Conservation (phyloP, 192 early-diverging fungal species). For the Tieghemiomyces parasiticus region DNA sequence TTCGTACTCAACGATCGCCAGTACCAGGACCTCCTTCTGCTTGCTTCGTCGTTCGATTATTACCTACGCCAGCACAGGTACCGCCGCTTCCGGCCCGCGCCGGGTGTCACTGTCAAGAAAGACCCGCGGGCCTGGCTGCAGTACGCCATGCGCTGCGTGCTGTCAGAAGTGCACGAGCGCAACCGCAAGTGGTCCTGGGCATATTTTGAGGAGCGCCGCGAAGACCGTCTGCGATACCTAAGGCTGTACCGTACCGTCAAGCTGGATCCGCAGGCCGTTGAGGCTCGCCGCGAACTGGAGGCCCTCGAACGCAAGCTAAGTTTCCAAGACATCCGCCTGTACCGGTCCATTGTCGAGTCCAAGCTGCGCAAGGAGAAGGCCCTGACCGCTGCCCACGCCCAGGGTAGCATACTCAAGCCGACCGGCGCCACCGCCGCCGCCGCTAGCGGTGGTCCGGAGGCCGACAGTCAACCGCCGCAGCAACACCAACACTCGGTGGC, state of each 20-base stretch:
- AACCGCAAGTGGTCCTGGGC: slow-evolving; percentile 75
- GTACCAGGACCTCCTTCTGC: slow-evolving; percentile 60
- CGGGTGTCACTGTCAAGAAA: slow-evolving; percentile 59
- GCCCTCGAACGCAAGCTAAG: slow-evolving; percentile 59
- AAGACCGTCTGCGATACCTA: slow-evolving; percentile 65
- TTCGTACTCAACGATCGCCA: slow-evolving; percentile 87
- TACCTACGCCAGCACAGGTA: slow-evolving; percentile 72
- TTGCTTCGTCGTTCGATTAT: slow-evolving; percentile 71
- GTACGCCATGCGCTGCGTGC: slow-evolving; percentile 58
- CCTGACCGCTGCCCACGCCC: no score
- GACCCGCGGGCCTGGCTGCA: slow-evolving; percentile 76
- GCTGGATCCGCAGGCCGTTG: slow-evolving; percentile 24
- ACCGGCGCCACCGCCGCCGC: no score
- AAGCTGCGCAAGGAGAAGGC: slow-evolving; percentile 59
- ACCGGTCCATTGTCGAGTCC: slow-evolving; percentile 58
- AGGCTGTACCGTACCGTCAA: slow-evolving; percentile 51
- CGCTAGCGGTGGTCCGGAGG: no score
- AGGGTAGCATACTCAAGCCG: no score
- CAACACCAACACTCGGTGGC: slow-evolving; percentile 6
- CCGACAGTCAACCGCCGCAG: no score
- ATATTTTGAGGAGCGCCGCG: slow-evolving; percentile 61
- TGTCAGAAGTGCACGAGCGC: slow-evolving; percentile 77
- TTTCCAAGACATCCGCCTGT: slow-evolving; percentile 83
- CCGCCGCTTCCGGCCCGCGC: slow-evolving; percentile 70
- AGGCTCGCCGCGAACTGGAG: slow-evolving; percentile 39